Conservation (phyloP, 2,329 filamentous ascomycete species). For the Colletotrichum karsti region DNA sequence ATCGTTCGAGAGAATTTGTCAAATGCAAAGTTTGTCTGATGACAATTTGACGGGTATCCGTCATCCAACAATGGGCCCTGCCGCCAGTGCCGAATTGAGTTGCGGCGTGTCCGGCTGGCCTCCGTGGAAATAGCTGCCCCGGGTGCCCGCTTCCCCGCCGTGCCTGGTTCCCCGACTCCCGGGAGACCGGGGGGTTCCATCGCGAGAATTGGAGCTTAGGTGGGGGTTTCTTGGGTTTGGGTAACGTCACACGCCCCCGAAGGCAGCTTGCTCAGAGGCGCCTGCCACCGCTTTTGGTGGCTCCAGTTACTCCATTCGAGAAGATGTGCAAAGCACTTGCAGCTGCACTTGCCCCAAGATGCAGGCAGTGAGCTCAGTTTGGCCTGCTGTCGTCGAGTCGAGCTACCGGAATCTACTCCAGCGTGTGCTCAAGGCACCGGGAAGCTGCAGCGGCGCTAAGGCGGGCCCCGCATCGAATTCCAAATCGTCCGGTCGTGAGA, state of each 20-base stretch:
- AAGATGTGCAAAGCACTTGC: constrained; percentile 7
- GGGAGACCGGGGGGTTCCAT: background rate
- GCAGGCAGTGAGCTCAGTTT: background rate
- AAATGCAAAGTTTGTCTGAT: constrained; percentile 1
- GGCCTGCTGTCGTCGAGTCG: constrained; percentile 13
- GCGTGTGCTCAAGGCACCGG: constrained; percentile 7
- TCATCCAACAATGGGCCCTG: background rate
- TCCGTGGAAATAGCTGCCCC: background rate
- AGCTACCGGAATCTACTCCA: background rate
- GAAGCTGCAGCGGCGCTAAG: constrained; percentile 20
- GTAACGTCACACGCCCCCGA: background rate
- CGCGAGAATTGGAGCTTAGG: background rate
- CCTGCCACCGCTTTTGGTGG: background rate
- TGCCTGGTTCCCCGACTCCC: constrained; percentile 9
- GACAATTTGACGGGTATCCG: background rate
- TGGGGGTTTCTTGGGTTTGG: background rate
- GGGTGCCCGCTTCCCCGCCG: background rate
- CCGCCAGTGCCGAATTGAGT: background rate
- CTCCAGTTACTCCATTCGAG: constrained; percentile 1
- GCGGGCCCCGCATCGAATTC: constrained; percentile 24
- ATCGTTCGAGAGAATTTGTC: background rate
- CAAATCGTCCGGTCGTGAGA: constrained; percentile 19
- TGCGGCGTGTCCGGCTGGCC: background rate
- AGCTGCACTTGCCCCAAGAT: background rate
- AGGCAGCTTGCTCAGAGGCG: background rate